Percentiles rank a stretch among this genome's conserved stretches.
phyloP scores from a whole-genome alignment of 306 rosid species.

The Prunus dulcis region DNA sequence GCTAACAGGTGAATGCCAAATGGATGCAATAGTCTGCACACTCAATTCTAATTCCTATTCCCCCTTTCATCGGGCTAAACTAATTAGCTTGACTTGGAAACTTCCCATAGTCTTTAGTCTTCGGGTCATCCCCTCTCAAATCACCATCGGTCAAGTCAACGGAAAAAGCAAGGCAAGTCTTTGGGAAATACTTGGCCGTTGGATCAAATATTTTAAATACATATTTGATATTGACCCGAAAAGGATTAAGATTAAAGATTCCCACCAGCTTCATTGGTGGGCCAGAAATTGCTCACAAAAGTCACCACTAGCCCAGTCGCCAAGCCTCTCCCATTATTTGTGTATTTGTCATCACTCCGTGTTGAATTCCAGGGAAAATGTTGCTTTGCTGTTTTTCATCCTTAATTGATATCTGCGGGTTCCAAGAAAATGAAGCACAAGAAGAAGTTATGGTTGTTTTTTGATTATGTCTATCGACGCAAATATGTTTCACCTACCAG shows the following conservation, averaged over 20 bases:
- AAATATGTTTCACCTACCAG: too few species aligned
- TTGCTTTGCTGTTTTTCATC: neutral
- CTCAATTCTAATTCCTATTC: neutral
- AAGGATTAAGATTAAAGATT: neutral
- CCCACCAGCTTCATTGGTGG: neutral
- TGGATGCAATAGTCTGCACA: neutral
- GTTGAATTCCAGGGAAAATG: neutral
- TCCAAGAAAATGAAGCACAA: neutral
- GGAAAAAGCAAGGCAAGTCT: neutral
- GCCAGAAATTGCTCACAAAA: neutral
- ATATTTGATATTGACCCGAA: neutral
- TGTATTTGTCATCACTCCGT: neutral
- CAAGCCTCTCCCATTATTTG: neutral
- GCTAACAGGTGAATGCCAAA: constrained; percentile 1
- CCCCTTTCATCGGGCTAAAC: neutral
- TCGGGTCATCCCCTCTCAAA: neutral
- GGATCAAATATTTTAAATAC: neutral
- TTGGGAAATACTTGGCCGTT: neutral
- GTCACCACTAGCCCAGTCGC: neutral
- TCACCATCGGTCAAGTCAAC: constrained; percentile 19
- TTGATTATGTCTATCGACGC: too few species aligned
- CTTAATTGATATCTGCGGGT: neutral
- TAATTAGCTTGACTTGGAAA: neutral
- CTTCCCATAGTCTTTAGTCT: neutral
- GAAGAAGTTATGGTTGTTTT: too few species aligned